Conservation (phyloP, 129 eudicot genomes). For the Artemisia annua region DNA sequence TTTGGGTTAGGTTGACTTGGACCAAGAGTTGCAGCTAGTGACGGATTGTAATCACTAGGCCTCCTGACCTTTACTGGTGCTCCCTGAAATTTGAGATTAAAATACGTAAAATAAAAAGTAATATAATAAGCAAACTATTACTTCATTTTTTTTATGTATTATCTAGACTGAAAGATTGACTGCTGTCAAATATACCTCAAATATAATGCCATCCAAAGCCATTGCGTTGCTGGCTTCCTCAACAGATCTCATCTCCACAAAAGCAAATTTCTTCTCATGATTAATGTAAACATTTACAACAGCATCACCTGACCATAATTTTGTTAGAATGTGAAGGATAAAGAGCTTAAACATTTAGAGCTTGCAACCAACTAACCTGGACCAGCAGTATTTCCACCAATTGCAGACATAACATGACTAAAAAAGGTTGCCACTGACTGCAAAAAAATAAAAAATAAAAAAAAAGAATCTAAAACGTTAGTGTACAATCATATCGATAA, state of each 20-base stretch:
- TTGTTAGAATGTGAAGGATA: not conserved
- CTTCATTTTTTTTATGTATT: not conserved
- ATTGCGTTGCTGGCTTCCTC: constrained; percentile 99
- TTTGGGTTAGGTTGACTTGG: constrained; percentile 98
- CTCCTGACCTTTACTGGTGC: constrained; percentile 93
- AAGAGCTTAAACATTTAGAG: not conserved
- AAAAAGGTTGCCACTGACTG: constrained; percentile 96
- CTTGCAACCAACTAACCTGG: constrained; percentile 60
- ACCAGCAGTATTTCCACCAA: constrained; percentile 98
- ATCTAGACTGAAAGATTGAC: not conserved
- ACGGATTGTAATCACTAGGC: constrained; percentile 96
- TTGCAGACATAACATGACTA: constrained; percentile 95
- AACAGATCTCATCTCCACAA: constrained; percentile 99
- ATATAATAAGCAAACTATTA: not conserved
- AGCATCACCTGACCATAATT: constrained; percentile 68
- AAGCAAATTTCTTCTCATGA: constrained; percentile 97
- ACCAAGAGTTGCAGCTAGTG: constrained; percentile 95
- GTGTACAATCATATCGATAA: not conserved
- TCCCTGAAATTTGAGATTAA: constrained; percentile 49
- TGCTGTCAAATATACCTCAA: constrained; percentile 50
- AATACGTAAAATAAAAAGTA: not conserved
- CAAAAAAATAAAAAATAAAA: too few relatives aligned
- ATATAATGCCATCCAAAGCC: constrained; percentile 94
- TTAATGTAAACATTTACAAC: constrained; percentile 96
- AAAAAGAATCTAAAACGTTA: not conserved